A percentile compares a stretch with the other conserved stretches of the same genome.
These are phyloP conservation scores for Cyclanthera cordifolia DNA, from an alignment of 306 rosid species.

Conservation along the genomic window DNA sequence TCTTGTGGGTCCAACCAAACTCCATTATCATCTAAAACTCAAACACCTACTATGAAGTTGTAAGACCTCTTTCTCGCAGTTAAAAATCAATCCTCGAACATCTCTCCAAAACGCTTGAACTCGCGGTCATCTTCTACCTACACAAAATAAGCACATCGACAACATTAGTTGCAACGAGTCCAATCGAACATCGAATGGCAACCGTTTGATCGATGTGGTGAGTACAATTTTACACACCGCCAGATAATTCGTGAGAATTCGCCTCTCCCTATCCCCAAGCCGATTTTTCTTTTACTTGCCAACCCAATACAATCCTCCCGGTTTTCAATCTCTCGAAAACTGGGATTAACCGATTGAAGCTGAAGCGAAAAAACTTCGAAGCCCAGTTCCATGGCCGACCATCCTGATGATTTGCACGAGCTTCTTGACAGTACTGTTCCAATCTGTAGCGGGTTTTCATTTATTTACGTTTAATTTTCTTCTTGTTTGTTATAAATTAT, in stretches of 20 bases:
- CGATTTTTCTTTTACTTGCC: neutral
- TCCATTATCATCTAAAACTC: too few relatives aligned
- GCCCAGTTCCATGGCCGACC: slow-evolving; percentile 39
- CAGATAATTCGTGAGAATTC: slow-evolving; percentile 5
- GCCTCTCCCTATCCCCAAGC: neutral
- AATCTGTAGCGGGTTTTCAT: neutral
- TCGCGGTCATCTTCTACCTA: too few relatives aligned
- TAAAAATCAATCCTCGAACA: too few relatives aligned
- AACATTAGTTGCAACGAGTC: neutral
- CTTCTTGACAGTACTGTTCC: slow-evolving; percentile 65
- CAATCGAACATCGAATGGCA: neutral
- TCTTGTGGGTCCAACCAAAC: too few relatives aligned
- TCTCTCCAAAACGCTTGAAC: too few relatives aligned
- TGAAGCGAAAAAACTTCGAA: neutral
- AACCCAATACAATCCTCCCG: neutral
- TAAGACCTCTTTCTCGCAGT: too few relatives aligned
- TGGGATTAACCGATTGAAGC: neutral
- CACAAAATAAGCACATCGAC: neutral
- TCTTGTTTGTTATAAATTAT: neutral
- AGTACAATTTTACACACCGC: neutral
- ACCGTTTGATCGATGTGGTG: slow-evolving; percentile 8
- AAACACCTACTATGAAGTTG: too few relatives aligned
- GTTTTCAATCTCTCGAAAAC: neutral
- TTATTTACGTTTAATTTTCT: neutral
- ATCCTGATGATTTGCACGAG: slow-evolving; percentile 59